A percentile compares a stretch with the other conserved stretches of the same genome.
Conservation (phyloP, 768 basidiomycete genomes). For the Lentinula sp. region DNA sequence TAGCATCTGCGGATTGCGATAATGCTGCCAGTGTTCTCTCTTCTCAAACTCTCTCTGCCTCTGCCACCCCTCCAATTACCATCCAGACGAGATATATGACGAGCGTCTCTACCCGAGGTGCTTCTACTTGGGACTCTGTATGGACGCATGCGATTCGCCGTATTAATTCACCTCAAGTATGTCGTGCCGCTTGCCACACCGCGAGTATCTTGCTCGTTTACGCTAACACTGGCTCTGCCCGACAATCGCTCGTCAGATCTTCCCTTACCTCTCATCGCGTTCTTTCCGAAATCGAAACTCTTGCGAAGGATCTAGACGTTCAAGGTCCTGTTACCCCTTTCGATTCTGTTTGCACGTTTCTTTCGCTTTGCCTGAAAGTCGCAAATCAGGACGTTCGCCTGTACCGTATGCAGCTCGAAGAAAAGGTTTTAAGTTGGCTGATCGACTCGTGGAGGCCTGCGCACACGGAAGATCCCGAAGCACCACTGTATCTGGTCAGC, state of each 20-base stretch:
- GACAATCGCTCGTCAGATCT: constrained; percentile 16
- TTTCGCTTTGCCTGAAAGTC: constrained; percentile 60
- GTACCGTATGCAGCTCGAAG: constrained; percentile 81
- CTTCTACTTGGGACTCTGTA: constrained; percentile 66
- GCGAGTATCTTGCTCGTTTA: constrained; percentile 49
- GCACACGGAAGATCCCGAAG: constrained; percentile 27
- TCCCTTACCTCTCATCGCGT: constrained; percentile 51
- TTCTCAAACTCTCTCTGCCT: neutral
- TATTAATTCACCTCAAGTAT: constrained; percentile 58
- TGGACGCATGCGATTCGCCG: constrained; percentile 84
- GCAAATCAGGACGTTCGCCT: constrained; percentile 79
- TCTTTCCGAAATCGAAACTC: constrained; percentile 67
- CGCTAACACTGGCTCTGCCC: constrained; percentile 22
- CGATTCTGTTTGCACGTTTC: constrained; percentile 86
- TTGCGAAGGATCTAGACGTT: constrained; percentile 80
- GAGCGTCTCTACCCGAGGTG: constrained; percentile 14
- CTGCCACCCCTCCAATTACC: neutral
- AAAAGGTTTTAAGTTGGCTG: constrained; percentile 81
- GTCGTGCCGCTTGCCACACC: constrained; percentile 74
- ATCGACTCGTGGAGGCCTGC: constrained; percentile 60
- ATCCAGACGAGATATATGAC: neutral
- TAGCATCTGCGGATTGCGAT: constrained; percentile 46
- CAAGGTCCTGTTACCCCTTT: constrained; percentile 86
- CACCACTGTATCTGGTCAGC: constrained; percentile 46
- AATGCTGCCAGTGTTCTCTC: neutral